Percentiles rank a stretch among this genome's conserved stretches.
These are phyloP conservation scores for Furcasterigmium sp. DNA, from an alignment of 2,329 filamentous ascomycete genomes.

Conservation along the genomic window DNA sequence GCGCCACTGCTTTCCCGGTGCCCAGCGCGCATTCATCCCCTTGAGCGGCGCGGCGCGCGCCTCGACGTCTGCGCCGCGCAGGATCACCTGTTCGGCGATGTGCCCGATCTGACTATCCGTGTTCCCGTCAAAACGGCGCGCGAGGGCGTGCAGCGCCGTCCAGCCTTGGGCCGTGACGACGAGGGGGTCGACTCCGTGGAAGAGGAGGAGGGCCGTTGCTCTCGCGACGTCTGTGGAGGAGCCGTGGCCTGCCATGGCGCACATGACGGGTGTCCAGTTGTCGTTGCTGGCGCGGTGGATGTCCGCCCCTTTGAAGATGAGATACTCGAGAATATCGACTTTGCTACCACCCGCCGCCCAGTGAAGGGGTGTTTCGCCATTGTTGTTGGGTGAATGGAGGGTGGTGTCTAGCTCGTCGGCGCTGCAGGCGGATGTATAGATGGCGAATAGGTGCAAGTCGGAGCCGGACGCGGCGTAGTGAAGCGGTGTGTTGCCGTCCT, in stretches of 20 bases:
- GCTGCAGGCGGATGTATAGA: conserved; percentile 11
- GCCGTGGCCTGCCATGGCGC: conserved; percentile 12
- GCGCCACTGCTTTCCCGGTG: too few relatives aligned
- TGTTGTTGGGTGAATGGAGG: conserved; percentile 8
- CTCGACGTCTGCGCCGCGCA: background rate
- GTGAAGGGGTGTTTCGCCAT: conserved; percentile 20
- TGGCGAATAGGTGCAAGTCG: conserved; percentile 10
- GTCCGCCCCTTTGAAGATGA: conserved; percentile 11
- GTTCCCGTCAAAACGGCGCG: conserved; percentile 1
- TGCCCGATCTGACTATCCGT: background rate
- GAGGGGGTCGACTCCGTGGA: conserved; percentile 14
- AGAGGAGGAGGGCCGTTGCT: conserved; percentile 15
- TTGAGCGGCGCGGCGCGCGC: background rate
- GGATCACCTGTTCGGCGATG: background rate
- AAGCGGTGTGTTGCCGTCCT: conserved; percentile 16
- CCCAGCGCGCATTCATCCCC: background rate
- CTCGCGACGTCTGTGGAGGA: background rate
- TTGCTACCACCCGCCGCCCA: conserved; percentile 19
- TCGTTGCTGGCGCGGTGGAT: conserved; percentile 16
- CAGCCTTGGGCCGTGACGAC: conserved; percentile 16
- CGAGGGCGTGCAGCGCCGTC: conserved; percentile 18
- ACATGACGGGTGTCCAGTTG: conserved; percentile 24
- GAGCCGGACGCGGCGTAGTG: conserved; percentile 13
- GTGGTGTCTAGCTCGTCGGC: conserved; percentile 1
- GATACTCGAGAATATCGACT: conserved; percentile 13